Evolutionary conservation across 495 filamentous ascomycete genomes (phyloP).

Genomic region (Penicillium dipodomyicola): DNA sequence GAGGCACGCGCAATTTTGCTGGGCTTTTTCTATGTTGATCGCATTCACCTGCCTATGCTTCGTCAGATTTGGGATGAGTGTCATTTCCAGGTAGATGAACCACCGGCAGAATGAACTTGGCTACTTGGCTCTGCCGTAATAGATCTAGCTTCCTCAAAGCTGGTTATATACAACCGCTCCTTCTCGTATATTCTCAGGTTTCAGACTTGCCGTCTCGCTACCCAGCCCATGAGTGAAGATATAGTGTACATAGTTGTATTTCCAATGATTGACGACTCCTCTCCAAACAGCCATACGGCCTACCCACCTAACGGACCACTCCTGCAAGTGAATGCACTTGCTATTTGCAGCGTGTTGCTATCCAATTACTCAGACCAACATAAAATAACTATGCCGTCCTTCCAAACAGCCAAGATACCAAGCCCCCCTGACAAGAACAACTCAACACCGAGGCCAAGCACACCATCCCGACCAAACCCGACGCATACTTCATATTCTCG

Average conservation of each 20-base stretch:
- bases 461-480: slow-evolving; percentile 5
- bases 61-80: slow-evolving; percentile 43
- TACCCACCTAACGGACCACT: not conserved
- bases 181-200: not conserved
- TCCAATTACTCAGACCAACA: not conserved
- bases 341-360: not conserved
- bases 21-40: slow-evolving; percentile 45
- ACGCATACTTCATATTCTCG: not conserved
- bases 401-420: not conserved
- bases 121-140: slow-evolving; percentile 5
- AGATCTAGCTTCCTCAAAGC: not conserved
- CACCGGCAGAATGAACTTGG: slow-evolving; percentile 7
- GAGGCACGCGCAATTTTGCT: slow-evolving; percentile 36
- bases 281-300: not conserved
- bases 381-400: not conserved
- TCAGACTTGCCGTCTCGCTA: not conserved
- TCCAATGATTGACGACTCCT: not conserved
- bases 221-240: not conserved
- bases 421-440: not conserved
- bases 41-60: slow-evolving; percentile 34
- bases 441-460: not conserved
- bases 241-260: not conserved
- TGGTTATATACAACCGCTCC: not conserved
- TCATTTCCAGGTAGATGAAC: slow-evolving; percentile 19
- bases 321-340: not conserved